Conservation (phyloP, 495 filamentous ascomycete species). For the Darksidea phi region DNA sequence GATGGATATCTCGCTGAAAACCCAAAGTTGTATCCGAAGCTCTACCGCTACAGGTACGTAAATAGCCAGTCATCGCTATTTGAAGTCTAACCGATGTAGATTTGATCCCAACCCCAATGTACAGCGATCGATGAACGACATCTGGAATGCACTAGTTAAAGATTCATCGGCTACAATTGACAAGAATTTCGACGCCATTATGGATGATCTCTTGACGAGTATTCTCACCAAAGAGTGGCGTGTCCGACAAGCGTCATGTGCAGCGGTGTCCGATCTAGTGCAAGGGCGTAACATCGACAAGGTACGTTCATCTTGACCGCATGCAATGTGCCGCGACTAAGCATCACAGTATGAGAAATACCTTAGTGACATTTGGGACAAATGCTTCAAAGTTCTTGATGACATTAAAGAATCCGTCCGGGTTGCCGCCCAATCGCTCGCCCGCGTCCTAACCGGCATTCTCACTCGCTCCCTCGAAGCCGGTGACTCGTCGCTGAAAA, state of each 20-base stretch:
- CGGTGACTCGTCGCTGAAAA: conserved; percentile 65
- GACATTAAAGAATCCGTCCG: conserved; percentile 93
- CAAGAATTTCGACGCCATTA: conserved; percentile 76
- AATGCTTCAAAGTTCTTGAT: conserved; percentile 81
- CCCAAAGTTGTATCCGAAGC: conserved; percentile 89
- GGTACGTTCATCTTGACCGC: conserved; percentile 11
- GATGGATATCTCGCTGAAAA: conserved; percentile 69
- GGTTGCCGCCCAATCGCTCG: conserved; percentile 73
- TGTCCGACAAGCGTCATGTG: conserved; percentile 84
- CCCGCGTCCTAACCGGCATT: conserved; percentile 75
- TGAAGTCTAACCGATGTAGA: conserved; percentile 6
- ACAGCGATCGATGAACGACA: conserved; percentile 91
- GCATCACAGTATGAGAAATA: conserved; percentile 67
- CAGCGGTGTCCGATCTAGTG: conserved; percentile 82
- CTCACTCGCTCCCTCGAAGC: conserved; percentile 84
- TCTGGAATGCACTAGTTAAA: conserved; percentile 90
- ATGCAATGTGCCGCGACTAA: not conserved
- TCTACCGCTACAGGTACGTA: conserved; percentile 73
- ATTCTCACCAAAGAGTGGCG: conserved; percentile 91
- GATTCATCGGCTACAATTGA: conserved; percentile 72
- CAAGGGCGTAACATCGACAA: conserved; percentile 70
- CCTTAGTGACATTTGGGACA: conserved; percentile 77
- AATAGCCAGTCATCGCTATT: not conserved
- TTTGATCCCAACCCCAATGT: conserved; percentile 95
- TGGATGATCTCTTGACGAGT: conserved; percentile 78